A percentile compares a stretch with the other conserved stretches of the same genome.
phyloP scores from a whole-genome alignment of 768 basidiomycete species.

The Leucogyrophana mollusca region DNA sequence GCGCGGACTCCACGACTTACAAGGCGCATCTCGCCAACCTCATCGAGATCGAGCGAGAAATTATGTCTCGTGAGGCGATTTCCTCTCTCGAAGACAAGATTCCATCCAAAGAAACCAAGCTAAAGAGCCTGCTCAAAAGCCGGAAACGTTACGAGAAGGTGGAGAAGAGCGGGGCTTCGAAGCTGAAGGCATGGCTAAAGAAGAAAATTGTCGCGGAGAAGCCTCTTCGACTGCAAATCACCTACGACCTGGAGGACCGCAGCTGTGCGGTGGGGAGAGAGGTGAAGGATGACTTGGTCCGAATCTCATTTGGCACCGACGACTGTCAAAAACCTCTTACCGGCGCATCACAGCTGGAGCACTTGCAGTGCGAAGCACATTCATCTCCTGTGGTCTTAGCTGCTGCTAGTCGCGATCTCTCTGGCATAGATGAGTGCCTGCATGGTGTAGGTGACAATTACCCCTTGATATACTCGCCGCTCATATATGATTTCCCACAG shows the following conservation, averaged over 20 bases:
- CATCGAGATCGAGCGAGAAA: constrained; percentile 34
- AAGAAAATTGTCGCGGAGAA: constrained; percentile 49
- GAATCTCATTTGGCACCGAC: constrained; percentile 17
- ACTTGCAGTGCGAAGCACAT: constrained; percentile 38
- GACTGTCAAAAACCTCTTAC: constrained; percentile 17
- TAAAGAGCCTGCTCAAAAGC: constrained; percentile 43
- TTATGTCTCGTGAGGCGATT: constrained; percentile 22
- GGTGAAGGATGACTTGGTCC: constrained; percentile 25
- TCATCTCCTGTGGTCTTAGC: constrained; percentile 50
- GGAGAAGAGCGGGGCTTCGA: constrained; percentile 40
- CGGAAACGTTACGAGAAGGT: constrained; percentile 35
- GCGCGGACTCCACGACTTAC: constrained; percentile 34
- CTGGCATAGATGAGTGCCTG: constrained; percentile 52
- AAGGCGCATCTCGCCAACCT: constrained; percentile 33
- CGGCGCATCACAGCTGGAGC: constrained; percentile 8
- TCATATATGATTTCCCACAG: constrained; percentile 28
- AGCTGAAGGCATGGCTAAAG: constrained; percentile 63
- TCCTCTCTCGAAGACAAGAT: constrained; percentile 22
- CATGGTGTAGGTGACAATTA: constrained; percentile 53
- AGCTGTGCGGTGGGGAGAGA: constrained; percentile 38
- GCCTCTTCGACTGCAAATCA: constrained; percentile 36
- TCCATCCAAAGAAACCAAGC: constrained; percentile 31
- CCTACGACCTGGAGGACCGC: constrained; percentile 39
- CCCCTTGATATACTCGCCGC: constrained; percentile 8
- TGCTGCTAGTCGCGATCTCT: constrained; percentile 56